A percentile compares a stretch with the other conserved stretches of the same genome.
Conservation (phyloP, 768 basidiomycete species). For the Mycena venus region DNA sequence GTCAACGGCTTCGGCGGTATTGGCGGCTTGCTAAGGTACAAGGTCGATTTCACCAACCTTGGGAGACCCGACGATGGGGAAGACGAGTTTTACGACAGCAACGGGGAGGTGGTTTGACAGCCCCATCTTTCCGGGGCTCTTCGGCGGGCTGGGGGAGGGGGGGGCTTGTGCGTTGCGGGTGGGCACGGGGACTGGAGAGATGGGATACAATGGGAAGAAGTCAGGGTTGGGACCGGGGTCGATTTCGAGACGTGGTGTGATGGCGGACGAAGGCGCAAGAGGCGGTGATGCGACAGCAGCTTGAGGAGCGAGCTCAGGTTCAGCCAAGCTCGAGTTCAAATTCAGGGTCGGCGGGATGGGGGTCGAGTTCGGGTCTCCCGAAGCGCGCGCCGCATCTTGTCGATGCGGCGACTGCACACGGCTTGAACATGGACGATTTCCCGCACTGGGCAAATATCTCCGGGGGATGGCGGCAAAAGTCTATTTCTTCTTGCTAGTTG, state of each 20-base stretch:
- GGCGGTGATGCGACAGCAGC: background rate
- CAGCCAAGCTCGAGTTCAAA: too few species aligned
- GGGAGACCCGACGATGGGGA: constrained; percentile 83
- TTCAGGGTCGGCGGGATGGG: too few species aligned
- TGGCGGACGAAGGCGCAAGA: background rate
- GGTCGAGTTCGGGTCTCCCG: background rate
- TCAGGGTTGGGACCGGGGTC: constrained; percentile 38
- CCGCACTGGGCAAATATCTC: constrained; percentile 1
- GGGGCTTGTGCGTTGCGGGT: too few species aligned
- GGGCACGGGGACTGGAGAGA: background rate
- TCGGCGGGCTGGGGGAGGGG: constrained; percentile 78
- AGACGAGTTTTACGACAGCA: constrained; percentile 87
- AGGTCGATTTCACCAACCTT: constrained; percentile 94
- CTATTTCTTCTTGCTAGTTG: constrained; percentile 9
- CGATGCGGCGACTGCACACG: background rate
- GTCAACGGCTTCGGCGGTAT: constrained; percentile 99
- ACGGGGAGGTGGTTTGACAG: constrained; percentile 88
- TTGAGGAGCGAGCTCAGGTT: too few species aligned
- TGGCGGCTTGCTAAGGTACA: constrained; percentile 95
- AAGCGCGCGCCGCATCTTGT: background rate
- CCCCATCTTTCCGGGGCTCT: constrained; percentile 75
- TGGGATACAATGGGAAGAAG: background rate
- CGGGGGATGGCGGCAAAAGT: constrained; percentile 3
- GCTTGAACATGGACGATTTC: background rate
- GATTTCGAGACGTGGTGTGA: background rate